Evolutionary conservation across 1,139 yeast species (phyloP), one percentile per base, ranked within the genome.

Genomic region (Fermentozyma sake): DNA sequence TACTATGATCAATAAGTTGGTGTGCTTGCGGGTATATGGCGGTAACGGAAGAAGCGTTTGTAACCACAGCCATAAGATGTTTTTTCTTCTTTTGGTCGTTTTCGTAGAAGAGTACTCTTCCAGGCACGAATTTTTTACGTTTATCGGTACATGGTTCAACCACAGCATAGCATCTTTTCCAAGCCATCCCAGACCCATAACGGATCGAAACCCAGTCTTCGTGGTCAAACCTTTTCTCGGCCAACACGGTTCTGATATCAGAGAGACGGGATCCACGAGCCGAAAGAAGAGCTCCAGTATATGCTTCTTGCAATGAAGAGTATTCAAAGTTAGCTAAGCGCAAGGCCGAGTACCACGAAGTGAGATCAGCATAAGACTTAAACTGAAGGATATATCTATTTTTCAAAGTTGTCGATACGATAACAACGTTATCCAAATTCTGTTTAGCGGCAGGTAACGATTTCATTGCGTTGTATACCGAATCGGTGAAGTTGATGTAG

Each of bases 171-270:
- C 96, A 89, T 38, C 95, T 71, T 49, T 82, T 84, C 96, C 97
- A 91, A 1, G 96, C 96, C 95, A 86, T 86, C 18, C 98, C 98
- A 11, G 93, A 76, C 10, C 97, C 97, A 54, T 89, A 89, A 40
- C 97, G 68, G 14, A 91, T 94, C 54, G 89, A 75, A 20, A 84
- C 87, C 96, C 96, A 89, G 48, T 89, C 96, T 53, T 86, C 96
- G 48, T 86, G 94, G 35, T 76, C 78, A 49, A 79, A 84, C 46
- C 91, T 76, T 16, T 91, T 82, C 43, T 85, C 95, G 1, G 94
- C 80, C 35, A 91, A 64, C 21, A 91, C 69, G 7, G 93, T 82
- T 33, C 85, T 72, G 35, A 91, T 87, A 50, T 93, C 97, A 29
- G 91, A 80, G 37, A 91, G 64, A 36, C 84, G 61, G 5, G 94